Evolutionary conservation across 495 filamentous ascomycete genomes (phyloP), one percentile per base, ranked within the genome.

Genomic region (Achaetomiella virescens): DNA sequence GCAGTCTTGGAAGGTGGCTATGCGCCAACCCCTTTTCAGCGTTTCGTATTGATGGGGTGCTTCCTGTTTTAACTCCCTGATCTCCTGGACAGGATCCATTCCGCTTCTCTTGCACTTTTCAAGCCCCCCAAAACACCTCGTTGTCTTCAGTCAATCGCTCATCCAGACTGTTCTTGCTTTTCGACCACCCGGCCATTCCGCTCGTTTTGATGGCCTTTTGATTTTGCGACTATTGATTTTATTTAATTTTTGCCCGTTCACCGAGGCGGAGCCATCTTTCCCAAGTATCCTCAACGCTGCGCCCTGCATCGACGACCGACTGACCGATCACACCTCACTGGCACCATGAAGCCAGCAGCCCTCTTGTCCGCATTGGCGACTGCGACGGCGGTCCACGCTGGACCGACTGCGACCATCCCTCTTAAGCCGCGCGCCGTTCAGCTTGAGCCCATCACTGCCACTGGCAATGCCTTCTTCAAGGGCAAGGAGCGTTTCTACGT

Each of bases 401-500:
- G 75, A 47, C 77, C 81, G 45, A 77, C 80, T 21, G 71, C 72
- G 43, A 74, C 66, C 24, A 66, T 71, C 83, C 79, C 37, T 70
- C 78, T 68, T 76, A 80, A 75, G 76, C 81, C 62, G 75, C 86
- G 71, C 54, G 61, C 64, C 18, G 59, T 61, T 41, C 57, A 62
- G 40, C 29, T 73, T 57, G 62, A 68, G 22, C 72, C 73, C 50
- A 70, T 76, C 59, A 74, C 74, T 9, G 61, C 63, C 31, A 75
- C 63, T 18, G 73, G 72, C 42, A 76, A 75, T 57, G 89, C 93
- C 57, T 96, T 97, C 81, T 97, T 90, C 77, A 79, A 86, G 64
- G 91, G 89, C 53, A 70, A 81, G 50, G 68, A 84, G 27, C 83
- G 93, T 59, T 98, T 96, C 82, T 97, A 96, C 74, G 83, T 98